Evolutionary conservation across 306 rosid species (phyloP), one percentile per base, ranked within the genome.

Genomic region (Pterocarpus macrocarpus): DNA sequence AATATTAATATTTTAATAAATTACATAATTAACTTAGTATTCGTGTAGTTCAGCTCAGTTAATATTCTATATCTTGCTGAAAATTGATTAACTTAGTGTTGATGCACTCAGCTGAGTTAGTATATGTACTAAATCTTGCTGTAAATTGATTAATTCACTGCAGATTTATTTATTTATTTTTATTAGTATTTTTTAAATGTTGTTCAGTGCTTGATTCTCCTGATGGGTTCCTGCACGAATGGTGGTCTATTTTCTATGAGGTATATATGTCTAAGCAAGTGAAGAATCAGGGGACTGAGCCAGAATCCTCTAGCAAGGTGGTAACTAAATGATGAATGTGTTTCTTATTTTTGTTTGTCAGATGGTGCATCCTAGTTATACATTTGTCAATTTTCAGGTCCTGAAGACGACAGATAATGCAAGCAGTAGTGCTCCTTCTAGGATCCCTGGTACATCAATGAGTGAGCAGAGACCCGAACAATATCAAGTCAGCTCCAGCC

Each of bases 171-270:
- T 22, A 22, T 22, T 22, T 22, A 22, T 22, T 22, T 22, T 79
- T 41, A 1, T 47, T 8, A 5, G 2, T 44, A 7, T 9, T 47
- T 9, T 47, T 9, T 12, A 44, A 64, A 7, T 38, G 17, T 68
- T 50, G 33, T 73, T 17, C 84, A 83, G 89, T 43, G 53, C 16
- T 80, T 84, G 83, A 84, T 36, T 74, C 86, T 66, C 67, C 77
- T 0, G 85, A 84, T 2, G 92, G 92, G 35, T 81, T 90, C 79
- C 64, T 90, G 30, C 66, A 76, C 52, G 94, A 90, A 44, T 92
- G 94, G 97, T 92, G 92, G 92, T 80, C 86, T 41, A 1, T 81
- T 44, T 87, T 92, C 85, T 86, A 36, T 47, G 88, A 82, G 1
- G 10, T 52, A 13, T 84, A 28, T 73, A 2, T 9, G 56, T 13